phyloP scores from a whole-genome alignment of 2,329 filamentous ascomycete species.

The Pseudopyrenochaeta lycopersici region DNA sequence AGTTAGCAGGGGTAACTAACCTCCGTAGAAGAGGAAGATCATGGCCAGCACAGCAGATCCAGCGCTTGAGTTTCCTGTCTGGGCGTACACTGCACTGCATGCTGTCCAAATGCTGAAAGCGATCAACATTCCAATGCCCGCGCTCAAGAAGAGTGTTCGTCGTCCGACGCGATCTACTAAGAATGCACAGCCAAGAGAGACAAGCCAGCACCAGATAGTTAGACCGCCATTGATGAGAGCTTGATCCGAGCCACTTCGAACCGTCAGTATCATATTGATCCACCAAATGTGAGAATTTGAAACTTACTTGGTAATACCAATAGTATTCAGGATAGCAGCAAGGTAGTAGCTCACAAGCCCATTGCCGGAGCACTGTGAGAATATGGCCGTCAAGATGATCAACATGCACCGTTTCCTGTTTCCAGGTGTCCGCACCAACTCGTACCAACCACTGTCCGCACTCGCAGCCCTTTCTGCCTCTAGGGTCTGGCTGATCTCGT shows the following conservation, averaged over 20 bases:
- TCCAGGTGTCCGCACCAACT: conserved; percentile 22
- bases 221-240: conserved; percentile 58
- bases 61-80: conserved; percentile 21
- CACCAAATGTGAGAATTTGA: conserved; percentile 22
- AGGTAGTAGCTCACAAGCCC: conserved; percentile 26
- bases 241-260: conserved; percentile 43
- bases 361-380: conserved; percentile 26
- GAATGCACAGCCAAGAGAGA: conserved; percentile 53
- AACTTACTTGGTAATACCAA: conserved; percentile 30
- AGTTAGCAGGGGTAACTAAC: conserved; percentile 11
- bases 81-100: conserved; percentile 23
- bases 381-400: conserved; percentile 25
- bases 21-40: conserved; percentile 56
- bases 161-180: conserved; percentile 44
- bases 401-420: conserved; percentile 27
- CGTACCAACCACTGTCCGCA: conserved; percentile 20
- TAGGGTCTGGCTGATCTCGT: conserved; percentile 24
- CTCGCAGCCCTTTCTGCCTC: conserved; percentile 15
- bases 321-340: conserved; percentile 18
- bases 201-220: conserved; percentile 69
- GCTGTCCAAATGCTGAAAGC: conserved; percentile 44
- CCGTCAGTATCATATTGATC: conserved; percentile 16
- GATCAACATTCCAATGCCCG: conserved; percentile 43
- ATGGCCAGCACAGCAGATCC: conserved; percentile 59
- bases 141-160: conserved; percentile 42